These are phyloP conservation scores for Citrullus amarus DNA, from an alignment of 306 rosid species.

Conservation along the genomic window DNA sequence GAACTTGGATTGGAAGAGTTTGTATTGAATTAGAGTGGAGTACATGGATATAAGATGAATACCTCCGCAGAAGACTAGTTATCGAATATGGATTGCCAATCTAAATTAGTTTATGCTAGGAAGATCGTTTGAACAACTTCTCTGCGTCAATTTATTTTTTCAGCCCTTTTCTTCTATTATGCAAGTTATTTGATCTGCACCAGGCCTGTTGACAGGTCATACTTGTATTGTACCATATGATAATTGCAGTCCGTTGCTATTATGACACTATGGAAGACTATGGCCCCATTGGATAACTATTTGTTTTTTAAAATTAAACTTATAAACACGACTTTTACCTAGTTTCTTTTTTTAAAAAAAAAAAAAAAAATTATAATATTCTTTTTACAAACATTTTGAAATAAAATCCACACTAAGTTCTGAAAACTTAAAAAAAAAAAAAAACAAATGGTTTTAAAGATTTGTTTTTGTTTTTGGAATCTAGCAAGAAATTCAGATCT, in stretches of 20 bases:
- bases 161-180: neutral
- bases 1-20: neutral
- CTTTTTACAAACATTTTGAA: neutral
- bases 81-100: neutral
- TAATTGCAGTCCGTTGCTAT: neutral
- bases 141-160: neutral
- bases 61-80: neutral
- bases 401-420: neutral
- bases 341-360: no score
- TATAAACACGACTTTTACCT: no score
- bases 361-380: no score
- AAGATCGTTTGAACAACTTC: neutral
- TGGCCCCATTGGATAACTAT: neutral
- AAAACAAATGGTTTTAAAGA: no score
- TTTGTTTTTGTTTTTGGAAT: neutral
- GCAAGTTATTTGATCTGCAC: neutral
- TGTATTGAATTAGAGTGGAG: neutral
- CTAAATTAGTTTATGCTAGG: neutral
- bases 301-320: neutral
- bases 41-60: neutral
- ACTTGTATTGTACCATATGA: neutral
- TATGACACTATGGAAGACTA: no score
- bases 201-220: neutral
- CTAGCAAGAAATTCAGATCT: neutral
- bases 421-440: no score